Evolutionary conservation across 202 grass and related monocot genomes (phyloP), one percentile per base, ranked within the genome.

Genomic region (Panicum hallii): DNA sequence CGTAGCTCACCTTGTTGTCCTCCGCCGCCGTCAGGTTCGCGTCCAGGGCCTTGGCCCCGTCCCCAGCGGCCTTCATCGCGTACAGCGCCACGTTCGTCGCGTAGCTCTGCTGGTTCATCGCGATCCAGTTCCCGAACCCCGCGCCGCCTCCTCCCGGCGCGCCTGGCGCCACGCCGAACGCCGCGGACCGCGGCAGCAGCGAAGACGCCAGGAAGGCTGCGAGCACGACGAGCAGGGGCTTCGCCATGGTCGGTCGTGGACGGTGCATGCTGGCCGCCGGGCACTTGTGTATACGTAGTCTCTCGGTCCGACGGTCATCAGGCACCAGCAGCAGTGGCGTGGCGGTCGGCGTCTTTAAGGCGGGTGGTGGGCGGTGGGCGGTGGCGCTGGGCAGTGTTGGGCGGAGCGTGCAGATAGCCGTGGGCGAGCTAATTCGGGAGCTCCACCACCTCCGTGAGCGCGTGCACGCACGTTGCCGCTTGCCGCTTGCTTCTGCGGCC

Each of bases 51-150:
- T 45, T 81, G 36, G 81, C 87, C 0, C 7, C 19, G 36, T 47
- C 66, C 6, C 66, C 72, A 1, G 23, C 78, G 1, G 72, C 11
- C 42, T 87, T 87, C 81, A 34, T 28, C 22, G 82, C 79, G 54
- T 74, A 90, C 15, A 83, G 22, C 20, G 81, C 66, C 34, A 7
- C 5, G 56, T 72, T 80, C 23, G 56, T 2, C 2, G 11, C 38
- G 73, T 88, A 79, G 40, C 46, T 87, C 60, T 85, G 11, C n/a
- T 85, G 45, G 67, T 90, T 93, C 30, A 7, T 5, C 0, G 42
- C 34, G 6, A 90, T 0, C 88, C 83, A 90, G 23, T 2, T 74
- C 16, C 6, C 10, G 48, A 78, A 90, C 60, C 48, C 23, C 15
- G 22, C 69, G 23, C 46, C 70, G 42, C 1, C 1, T 5, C 9